Conservation (phyloP, 2,329 filamentous ascomycete genomes). For the Sphaerostilbella broomeana region DNA sequence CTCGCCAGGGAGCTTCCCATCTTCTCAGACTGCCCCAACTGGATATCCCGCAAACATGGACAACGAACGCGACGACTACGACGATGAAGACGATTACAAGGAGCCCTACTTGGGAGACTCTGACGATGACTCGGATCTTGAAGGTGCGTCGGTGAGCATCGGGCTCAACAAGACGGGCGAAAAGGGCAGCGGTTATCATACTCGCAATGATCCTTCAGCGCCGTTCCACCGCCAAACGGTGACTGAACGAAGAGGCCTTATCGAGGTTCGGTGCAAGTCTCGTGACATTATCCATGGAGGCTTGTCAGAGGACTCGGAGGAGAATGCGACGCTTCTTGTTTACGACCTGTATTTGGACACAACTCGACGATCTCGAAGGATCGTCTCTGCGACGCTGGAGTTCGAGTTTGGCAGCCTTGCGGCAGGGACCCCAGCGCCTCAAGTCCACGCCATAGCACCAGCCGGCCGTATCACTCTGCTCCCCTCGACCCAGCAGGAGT, state of each 20-base stretch:
- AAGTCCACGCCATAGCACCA: conserved; percentile 17
- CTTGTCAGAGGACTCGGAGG: conserved; percentile 15
- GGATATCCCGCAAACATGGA: conserved; percentile 2
- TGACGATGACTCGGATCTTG: conserved; percentile 14
- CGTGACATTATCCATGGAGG: conserved; percentile 22
- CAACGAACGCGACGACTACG: conserved; percentile 4
- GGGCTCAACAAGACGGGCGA: conserved; percentile 16
- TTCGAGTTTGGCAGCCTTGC: conserved; percentile 17
- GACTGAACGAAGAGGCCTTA: conserved; percentile 18
- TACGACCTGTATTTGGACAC: conserved; percentile 22
- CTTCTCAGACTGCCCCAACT: not conserved
- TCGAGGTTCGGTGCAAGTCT: conserved; percentile 21
- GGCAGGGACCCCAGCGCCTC: conserved; percentile 6
- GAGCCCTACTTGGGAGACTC: no score
- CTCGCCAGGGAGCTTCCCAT: no score
- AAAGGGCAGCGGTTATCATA: conserved; percentile 17
- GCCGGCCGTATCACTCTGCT: conserved; percentile 13
- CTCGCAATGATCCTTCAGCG: conserved; percentile 17
- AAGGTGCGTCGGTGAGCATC: conserved; percentile 16
- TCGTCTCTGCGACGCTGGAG: conserved; percentile 18
- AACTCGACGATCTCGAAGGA: conserved; percentile 17
- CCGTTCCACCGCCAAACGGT: conserved; percentile 18
- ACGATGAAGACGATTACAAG: not conserved
- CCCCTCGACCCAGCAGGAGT: conserved; percentile 10
- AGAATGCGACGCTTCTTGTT: conserved; percentile 20